Evolutionary conservation across 2,329 filamentous ascomycete genomes (phyloP).

Genomic region (Colletotrichum simmondsii): DNA sequence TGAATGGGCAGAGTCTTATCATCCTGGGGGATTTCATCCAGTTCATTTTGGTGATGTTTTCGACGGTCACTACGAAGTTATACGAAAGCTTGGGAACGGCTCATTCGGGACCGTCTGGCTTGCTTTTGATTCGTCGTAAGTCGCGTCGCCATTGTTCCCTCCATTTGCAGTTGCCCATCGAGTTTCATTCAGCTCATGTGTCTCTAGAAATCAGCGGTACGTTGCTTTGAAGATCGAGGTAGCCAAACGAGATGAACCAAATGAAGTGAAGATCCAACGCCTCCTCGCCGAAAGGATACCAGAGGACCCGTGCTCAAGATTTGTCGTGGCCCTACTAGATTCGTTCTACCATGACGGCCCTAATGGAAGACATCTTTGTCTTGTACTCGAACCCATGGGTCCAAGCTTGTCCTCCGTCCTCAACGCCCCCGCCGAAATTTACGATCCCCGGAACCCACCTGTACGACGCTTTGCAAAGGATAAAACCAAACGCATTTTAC

Average conservation of each 20-base stretch:
- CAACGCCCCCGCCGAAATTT: constrained; percentile 28
- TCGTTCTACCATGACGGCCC: constrained; percentile 44
- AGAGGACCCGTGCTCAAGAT: neutral
- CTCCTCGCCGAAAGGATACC: constrained; percentile 23
- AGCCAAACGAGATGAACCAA: constrained; percentile 29
- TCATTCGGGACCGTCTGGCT: constrained; percentile 41
- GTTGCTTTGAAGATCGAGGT: constrained; percentile 43
- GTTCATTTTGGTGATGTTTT: constrained; percentile 39
- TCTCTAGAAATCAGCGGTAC: constrained; percentile 20
- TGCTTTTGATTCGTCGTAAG: constrained; percentile 34
- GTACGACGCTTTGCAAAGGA: neutral
- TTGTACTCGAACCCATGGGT: constrained; percentile 45
- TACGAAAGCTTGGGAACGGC: constrained; percentile 41
- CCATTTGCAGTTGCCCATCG: too few relatives aligned
- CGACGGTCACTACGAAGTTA: constrained; percentile 35
- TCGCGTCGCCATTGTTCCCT: neutral
- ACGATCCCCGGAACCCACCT: neutral
- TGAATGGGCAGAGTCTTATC: constrained; percentile 35
- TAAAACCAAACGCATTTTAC: neutral
- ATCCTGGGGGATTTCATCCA: constrained; percentile 38
- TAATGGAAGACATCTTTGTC: constrained; percentile 45
- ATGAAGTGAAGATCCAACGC: constrained; percentile 32
- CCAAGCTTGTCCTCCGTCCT: constrained; percentile 37
- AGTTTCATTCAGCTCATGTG: neutral
- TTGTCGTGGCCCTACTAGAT: constrained; percentile 38